Evolutionary conservation across 441 rosid species (phyloP), one percentile per base, ranked within the genome.

Genomic region (Theobroma grandiflorum): DNA sequence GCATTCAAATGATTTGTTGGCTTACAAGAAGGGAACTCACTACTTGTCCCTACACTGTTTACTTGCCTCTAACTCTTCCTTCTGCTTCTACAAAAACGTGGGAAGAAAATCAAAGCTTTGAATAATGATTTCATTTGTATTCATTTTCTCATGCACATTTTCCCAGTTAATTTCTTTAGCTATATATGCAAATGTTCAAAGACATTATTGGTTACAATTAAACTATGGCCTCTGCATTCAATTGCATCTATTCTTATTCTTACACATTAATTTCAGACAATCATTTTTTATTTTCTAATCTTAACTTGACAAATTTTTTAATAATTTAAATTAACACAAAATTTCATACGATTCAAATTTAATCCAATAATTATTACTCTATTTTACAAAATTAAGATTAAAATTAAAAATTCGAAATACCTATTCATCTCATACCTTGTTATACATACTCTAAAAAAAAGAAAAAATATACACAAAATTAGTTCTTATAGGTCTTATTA

Each of bases 1-100:
- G 84, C 78, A 66, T 73, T 50, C 16, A 38, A 50, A 58, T 40
- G 76, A 72, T 20, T 64, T 66, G 79, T 31, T 78, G 72, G 8
- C 2, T 22, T 45, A 12, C 3, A 11, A 45, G 66, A 61, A n/a
- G 4, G 22, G 12, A 67, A 71, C 75, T 58, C 65, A 38, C 55
- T 47, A 37, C 64, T 73, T 66, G 81, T 72, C 74, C 75, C 75
- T 8, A 70, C 47, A 33, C 31, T 15, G n/a, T 38, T 72, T 65
- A 1, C 77, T 71, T 81, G 31, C 14, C 70, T 8, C 33, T 22
- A 55, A 68, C 75, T 67, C 80, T 68, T 67, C 31, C 45, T 49
- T 8, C 72, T 80, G 2, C 3, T 73, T 64, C 10, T 42, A 52
- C 4, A 1, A 52, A 50, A 73, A 11, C 52, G 33, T 71, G 42